Percentiles rank a stretch among this genome's conserved stretches.
These are phyloP conservation scores for Thelephora ganbajun DNA, from an alignment of 768 basidiomycete genomes.

Conservation along the genomic window DNA sequence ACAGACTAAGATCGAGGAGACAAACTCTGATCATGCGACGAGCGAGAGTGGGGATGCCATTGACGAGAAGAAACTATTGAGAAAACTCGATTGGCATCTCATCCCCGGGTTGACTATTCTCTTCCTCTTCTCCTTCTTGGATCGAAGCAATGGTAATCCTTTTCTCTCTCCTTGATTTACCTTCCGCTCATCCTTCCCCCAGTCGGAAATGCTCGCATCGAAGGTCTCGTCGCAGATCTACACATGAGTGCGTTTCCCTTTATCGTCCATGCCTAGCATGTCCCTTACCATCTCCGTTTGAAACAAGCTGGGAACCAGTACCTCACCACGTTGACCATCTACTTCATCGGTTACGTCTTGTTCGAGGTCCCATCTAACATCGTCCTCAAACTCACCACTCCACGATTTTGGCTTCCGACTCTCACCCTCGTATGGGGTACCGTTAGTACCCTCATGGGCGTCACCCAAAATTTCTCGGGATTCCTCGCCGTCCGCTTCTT, in stretches of 20 bases:
- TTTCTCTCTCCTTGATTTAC: neutral
- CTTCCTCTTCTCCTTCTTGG: slow-evolving; percentile 7
- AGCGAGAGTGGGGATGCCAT: neutral
- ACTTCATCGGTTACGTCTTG: slow-evolving; percentile 10
- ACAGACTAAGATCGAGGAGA: no score
- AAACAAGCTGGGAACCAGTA: slow-evolving; percentile 15
- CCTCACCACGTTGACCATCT: slow-evolving; percentile 23
- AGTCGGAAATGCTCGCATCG: neutral
- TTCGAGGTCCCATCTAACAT: slow-evolving; percentile 9
- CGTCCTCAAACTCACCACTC: slow-evolving; percentile 3
- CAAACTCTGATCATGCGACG: no score
- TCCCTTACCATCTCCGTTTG: neutral
- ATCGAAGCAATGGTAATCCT: slow-evolving; percentile 11
- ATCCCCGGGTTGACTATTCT: slow-evolving; percentile 4
- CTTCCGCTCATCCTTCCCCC: neutral
- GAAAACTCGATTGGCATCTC: slow-evolving; percentile 6
- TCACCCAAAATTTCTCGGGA: slow-evolving; percentile 4
- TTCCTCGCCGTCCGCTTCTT: neutral
- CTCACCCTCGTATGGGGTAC: slow-evolving; percentile 6
- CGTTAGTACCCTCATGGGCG: slow-evolving; percentile 2
- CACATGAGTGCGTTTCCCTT: slow-evolving; percentile 19
- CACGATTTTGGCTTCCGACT: slow-evolving; percentile 5
- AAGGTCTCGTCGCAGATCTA: slow-evolving; percentile 12
- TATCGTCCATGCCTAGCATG: slow-evolving; percentile 17
- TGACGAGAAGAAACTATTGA: slow-evolving; percentile 4